Percentiles rank a stretch among this genome's conserved stretches.
Conservation (phyloP, 2,329 filamentous ascomycete genomes). For the Diaporthe velutina region DNA sequence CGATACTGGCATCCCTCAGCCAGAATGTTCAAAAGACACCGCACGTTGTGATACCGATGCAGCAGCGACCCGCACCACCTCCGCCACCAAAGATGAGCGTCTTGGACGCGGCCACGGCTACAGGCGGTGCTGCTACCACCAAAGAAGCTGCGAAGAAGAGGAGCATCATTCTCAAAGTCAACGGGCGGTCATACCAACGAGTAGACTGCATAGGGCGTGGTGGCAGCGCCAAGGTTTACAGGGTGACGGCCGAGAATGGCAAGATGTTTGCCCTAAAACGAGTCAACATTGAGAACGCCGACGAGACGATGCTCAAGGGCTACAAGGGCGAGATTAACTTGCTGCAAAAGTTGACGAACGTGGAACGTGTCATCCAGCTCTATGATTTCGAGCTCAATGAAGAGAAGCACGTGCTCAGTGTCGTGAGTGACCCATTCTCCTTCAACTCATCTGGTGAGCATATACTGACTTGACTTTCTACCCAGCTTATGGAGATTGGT, state of each 20-base stretch:
- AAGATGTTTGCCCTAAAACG: conserved; percentile 95
- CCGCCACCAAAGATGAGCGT: conserved; percentile 97
- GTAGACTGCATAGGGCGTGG: conserved; percentile 93
- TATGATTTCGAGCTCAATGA: conserved; percentile 95
- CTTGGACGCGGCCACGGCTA: conserved; percentile 88
- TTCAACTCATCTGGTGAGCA: conserved; percentile 22
- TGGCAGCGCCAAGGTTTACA: conserved; percentile 94
- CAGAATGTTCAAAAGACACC: conserved; percentile 72
- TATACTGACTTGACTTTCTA: background rate
- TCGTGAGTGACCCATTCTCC: conserved; percentile 68
- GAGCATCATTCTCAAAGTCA: conserved; percentile 86
- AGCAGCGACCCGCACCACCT: conserved; percentile 74
- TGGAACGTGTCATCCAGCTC: conserved; percentile 90
- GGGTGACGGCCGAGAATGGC: conserved; percentile 96
- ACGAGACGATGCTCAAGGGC: conserved; percentile 84
- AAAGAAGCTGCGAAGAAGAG: conserved; percentile 77
- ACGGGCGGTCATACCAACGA: conserved; percentile 90
- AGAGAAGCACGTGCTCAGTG: conserved; percentile 87
- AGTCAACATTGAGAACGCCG: conserved; percentile 90
- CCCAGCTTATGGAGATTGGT: conserved; percentile 93
- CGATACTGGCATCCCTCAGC: conserved; percentile 65
- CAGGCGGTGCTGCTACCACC: conserved; percentile 83
- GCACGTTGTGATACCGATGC: conserved; percentile 39
- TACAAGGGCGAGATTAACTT: conserved; percentile 97
- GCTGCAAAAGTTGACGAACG: conserved; percentile 82